Base-by-base conservation (phyloP, 441 rosid species). In the Erodium trifolium region DNA sequence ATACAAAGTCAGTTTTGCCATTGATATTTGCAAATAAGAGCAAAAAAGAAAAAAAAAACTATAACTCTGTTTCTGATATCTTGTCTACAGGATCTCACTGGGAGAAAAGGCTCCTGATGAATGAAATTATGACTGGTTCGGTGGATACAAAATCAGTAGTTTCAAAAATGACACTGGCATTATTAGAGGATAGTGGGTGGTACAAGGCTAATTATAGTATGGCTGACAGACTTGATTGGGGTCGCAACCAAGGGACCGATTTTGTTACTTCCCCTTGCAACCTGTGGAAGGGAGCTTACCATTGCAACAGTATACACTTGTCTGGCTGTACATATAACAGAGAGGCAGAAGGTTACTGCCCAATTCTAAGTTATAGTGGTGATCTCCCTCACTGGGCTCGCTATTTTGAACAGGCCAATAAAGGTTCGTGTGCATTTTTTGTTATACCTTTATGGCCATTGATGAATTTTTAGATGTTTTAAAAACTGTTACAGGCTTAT, bases 321-420 rank as follows among this genome's bases (percentile, higher is more conserved):
- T 94, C 99, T 43, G 99, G 99, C 23, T 94, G 99, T 82, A 94
- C 98, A 75, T 90, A 92, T 79, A 92, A 92, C 83, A 87, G 99
- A 82, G 97, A 94, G 82, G 99, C 98, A 63, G 99, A 94, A 81
- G 99, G 99, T 69, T 94, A 94, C 76, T 94, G 99, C 75, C 99
- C 99, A 47, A 92, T 94, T 73, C 82, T 94, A 77, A 94, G 82
- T 82, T 90, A 94, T 78, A 87, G 87, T 69, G 99, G 87, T 69
- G 99, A 94, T 77, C 88, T 94, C 68, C 99, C 99, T 68, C 85
- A 78, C 66, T 94, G 99, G 99, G 97, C 98, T 76, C 98, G 86
- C 27, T 94, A 94, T 81, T 94, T 94, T 86, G 89, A 96, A 27
- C 97, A 92, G 80, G 84, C 98, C 75, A 92, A 94, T 76, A 94